Conservation (phyloP, 495 filamentous ascomycete species). For the Glonium stellatum region DNA sequence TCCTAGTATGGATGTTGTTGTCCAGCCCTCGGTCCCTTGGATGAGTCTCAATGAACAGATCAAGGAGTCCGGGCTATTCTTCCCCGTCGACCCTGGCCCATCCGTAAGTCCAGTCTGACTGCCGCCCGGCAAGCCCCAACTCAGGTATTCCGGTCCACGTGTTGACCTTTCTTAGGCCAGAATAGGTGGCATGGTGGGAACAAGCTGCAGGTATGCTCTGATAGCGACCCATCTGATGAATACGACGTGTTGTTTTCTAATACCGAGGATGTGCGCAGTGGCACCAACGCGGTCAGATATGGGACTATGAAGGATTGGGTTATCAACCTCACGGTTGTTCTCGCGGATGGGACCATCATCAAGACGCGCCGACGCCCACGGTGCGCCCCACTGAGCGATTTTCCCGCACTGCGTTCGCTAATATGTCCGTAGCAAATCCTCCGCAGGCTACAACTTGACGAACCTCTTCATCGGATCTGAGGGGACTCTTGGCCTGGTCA, state of each 20-base stretch:
- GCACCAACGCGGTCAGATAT: conserved; percentile 75
- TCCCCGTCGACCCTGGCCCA: conserved; percentile 75
- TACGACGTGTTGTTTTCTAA: not conserved
- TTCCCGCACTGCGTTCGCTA: conserved; percentile 1
- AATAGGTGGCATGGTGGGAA: conserved; percentile 64
- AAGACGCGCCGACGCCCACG: conserved; percentile 66
- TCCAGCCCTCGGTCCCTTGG: conserved; percentile 88
- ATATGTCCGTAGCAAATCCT: conserved; percentile 49
- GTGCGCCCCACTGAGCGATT: conserved; percentile 12
- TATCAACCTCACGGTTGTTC: conserved; percentile 69
- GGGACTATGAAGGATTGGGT: conserved; percentile 88
- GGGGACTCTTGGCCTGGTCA: conserved; percentile 71
- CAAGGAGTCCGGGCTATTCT: conserved; percentile 71
- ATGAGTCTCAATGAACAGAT: conserved; percentile 79
- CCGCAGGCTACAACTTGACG: conserved; percentile 75
- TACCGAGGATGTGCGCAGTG: conserved; percentile 28
- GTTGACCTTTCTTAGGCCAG: conserved; percentile 28
- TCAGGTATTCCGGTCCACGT: conserved; percentile 12
- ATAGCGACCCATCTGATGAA: not conserved
- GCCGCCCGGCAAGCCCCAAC: conserved; percentile 1
- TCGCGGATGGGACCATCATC: conserved; percentile 71
- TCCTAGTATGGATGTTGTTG: conserved; percentile 69
- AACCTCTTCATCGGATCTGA: conserved; percentile 70
- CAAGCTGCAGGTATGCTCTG: conserved; percentile 49
- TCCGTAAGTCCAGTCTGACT: conserved; percentile 30